Evolutionary conservation across 2,329 filamentous ascomycete species (phyloP).

Genomic region (Phoma sp.): DNA sequence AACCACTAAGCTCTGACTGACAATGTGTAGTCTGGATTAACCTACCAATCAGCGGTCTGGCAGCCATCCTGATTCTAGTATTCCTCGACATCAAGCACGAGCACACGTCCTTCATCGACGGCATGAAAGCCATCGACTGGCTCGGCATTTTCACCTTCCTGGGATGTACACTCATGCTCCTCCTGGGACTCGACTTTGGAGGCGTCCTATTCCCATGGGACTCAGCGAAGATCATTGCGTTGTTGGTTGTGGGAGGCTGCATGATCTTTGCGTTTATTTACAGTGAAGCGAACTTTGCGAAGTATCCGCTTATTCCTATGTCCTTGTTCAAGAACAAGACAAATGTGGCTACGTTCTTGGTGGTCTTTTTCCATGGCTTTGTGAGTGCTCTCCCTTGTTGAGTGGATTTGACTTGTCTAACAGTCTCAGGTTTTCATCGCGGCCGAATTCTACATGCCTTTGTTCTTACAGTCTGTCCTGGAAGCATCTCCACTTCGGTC

Average conservation of each 20-base stretch:
- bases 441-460: constrained; percentile 73
- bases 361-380: constrained; percentile 58
- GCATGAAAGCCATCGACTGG: constrained; percentile 63
- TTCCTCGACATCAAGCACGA: constrained; percentile 65
- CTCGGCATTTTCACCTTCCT: constrained; percentile 61
- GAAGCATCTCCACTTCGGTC: constrained; percentile 68
- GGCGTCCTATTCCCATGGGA: constrained; percentile 62
- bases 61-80: constrained; percentile 59
- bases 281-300: constrained; percentile 69
- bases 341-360: constrained; percentile 64
- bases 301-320: constrained; percentile 73
- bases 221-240: constrained; percentile 62
- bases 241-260: constrained; percentile 60
- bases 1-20: background rate
- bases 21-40: constrained; percentile 59
- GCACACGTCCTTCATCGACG: constrained; percentile 56
- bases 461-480: constrained; percentile 75
- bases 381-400: constrained; percentile 35
- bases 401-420: background rate
- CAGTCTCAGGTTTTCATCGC: constrained; percentile 53
- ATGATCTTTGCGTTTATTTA: constrained; percentile 63
- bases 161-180: constrained; percentile 59
- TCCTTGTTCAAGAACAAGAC: constrained; percentile 64
- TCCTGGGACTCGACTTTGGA: constrained; percentile 63
- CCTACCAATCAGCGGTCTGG: constrained; percentile 58